phyloP scores from a whole-genome alignment of 306 rosid genomes.

The Cyamopsis tetragonoloba region DNA sequence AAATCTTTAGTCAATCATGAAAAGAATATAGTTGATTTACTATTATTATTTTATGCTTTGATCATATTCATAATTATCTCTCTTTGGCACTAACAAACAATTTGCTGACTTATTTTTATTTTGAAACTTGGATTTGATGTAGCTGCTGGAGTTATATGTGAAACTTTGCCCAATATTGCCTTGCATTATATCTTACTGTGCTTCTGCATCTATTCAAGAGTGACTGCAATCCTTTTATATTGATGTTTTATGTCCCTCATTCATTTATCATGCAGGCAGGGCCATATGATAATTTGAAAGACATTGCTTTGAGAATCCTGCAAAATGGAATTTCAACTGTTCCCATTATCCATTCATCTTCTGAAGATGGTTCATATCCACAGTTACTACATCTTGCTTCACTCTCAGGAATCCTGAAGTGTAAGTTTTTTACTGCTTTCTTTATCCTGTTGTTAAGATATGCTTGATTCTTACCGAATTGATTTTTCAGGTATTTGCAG shows the following conservation, averaged over 20 bases:
- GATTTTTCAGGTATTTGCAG: slow-evolving; percentile 92
- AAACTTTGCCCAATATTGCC: not conserved
- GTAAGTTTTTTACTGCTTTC: slow-evolving; percentile 45
- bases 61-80: not conserved
- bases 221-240: not conserved
- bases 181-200: slow-evolving; percentile 1
- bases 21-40: not conserved
- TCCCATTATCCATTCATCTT: slow-evolving; percentile 73
- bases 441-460: not conserved
- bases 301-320: slow-evolving; percentile 71
- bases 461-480: slow-evolving; percentile 37
- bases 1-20: not conserved
- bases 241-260: too few relatives aligned
- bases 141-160: not conserved
- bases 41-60: slow-evolving; percentile 2
- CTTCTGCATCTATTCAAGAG: not conserved
- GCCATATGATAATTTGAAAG: slow-evolving; percentile 86
- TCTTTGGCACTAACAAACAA: not conserved
- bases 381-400: slow-evolving; percentile 94
- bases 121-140: slow-evolving; percentile 5
- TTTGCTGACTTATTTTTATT: not conserved
- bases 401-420: slow-evolving; percentile 85
- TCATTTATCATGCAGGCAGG: slow-evolving; percentile 61
- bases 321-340: slow-evolving; percentile 87
- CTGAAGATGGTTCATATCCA: slow-evolving; percentile 87